Base-by-base conservation (phyloP, 2,329 filamentous ascomycete species). In the Davidsoniella eucalypti region DNA sequence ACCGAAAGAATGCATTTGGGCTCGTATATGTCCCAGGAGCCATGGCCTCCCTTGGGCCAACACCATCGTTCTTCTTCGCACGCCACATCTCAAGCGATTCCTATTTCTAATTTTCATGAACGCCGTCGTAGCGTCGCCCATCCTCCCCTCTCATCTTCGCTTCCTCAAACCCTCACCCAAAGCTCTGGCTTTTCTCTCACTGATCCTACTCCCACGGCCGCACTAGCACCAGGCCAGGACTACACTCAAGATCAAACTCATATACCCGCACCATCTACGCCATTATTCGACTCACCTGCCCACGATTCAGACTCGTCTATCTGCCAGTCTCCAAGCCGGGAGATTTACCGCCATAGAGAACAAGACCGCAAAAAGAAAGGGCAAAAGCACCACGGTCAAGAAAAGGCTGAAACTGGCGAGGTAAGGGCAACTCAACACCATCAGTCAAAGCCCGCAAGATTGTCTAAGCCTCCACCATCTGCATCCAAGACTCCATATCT, bases 401-500 rank as follows among this genome's bases (percentile, higher is more conserved):
- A 41, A 21, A 25, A 37, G 25, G n/a, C 18, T 37, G 44, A 43
- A 10, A 9, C 43, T 25, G 16, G 40, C 18, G 41, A 50, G 21
- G 33, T 23, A 45, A 44, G 17, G 18, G 41, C 41, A 33, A 10
- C 36, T 14, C 49, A 45, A 38, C 12, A 26, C 17, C 39, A 44
- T 25, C 49, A 45, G 17, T 25, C 40, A 17, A 50, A 39, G 33
- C n/a, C 49, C 5, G 8, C 33, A 12, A 51, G 45, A 7, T 41
- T 51, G n/a, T 33, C 33, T 17, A 54, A 54, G 46, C 49, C 49
- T 4, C 52, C 52, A 18, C 52, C 52, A 36, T 54, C 52, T 23
- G 52, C 52, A 10, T 51, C 48, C 21, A 51, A 51, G 21, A 54
- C 52, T 2, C 52, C 52, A 10, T 54, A 51, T 43, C 42, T 54